Evolutionary conservation across 108 stramenopile genomes (phyloP), one percentile per base, ranked within the genome.

Genomic region (Skeletonema costatum): DNA sequence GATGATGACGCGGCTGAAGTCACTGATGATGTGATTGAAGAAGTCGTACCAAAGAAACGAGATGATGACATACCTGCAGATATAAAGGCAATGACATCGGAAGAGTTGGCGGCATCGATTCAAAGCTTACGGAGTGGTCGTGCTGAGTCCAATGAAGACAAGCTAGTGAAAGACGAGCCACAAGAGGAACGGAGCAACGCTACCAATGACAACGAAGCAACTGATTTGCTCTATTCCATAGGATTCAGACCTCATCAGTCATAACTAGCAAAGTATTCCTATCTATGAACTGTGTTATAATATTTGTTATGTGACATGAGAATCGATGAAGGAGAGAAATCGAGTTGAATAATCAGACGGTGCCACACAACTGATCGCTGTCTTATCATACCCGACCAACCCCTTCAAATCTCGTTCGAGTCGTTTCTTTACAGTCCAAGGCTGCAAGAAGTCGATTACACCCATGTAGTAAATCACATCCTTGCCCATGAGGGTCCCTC

Each of bases 371-470:
- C 92, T 93, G 65, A 96, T 90, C 0, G 83, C 91, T 17, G 59
- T 73, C 13, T 53, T 89, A 70, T 94, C 87, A 46, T 89, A 88
- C 5, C 93, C 91, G 4, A 65, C 78, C 56, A 89, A 66, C 10
- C 92, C 91, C 78, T 97, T 97, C 38, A 89, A 46, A 70, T 87
- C 69, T 11, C 82, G 73, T 64, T 95, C 96, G 9, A 87, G 29
- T 8, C 85, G 82, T 71, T 97, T 97, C 51, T 84, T 71, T 7
- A 73, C 44, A 19, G 86, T 88, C 91, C 91, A 97, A 14, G 93
- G 93, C 69, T 97, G 96, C 39, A 97, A 74, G 71, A 97, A 97
- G 71, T 97, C 96, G 62, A 97, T 97, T 46, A 97, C 71, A 25
- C 96, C 96, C 66, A 97, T 50, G 78, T 93, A 97, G 60, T 86